Percentiles rank a stretch among this genome's conserved stretches.
These are phyloP conservation scores for Fusarium subglutinans DNA, from an alignment of 2,329 filamentous ascomycete genomes.

Conservation along the genomic window DNA sequence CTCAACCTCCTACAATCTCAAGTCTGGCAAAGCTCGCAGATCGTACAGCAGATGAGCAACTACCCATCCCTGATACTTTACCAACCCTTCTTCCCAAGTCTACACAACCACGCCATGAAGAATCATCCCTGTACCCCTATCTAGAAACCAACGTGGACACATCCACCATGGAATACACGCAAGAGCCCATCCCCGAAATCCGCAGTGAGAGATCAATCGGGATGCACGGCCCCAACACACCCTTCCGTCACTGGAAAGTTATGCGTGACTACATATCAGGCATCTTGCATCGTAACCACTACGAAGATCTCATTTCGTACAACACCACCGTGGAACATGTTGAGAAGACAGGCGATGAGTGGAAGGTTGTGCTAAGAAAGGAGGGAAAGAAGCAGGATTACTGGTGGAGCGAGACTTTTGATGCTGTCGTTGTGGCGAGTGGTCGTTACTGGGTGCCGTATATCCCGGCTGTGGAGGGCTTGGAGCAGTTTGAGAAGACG, in stretches of 20 bases:
- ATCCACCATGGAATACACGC: conserved; percentile 67
- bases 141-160: conserved; percentile 73
- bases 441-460: conserved; percentile 70
- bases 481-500: conserved; percentile 57
- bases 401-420: conserved; percentile 72
- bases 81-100: conserved; percentile 57
- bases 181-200: conserved; percentile 61
- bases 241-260: conserved; percentile 69
- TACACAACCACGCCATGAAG: conserved; percentile 59
- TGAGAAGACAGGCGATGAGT: conserved; percentile 60
- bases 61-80: conserved; percentile 56
- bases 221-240: conserved; percentile 64
- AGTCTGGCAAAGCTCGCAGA: conserved; percentile 57
- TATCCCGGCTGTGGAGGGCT: conserved; percentile 58
- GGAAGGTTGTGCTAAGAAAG: conserved; percentile 60
- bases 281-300: conserved; percentile 62
- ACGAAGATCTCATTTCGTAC: conserved; percentile 62
- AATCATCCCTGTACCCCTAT: conserved; percentile 69
- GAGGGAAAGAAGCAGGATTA: conserved; percentile 55
- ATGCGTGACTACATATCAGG: conserved; percentile 64
- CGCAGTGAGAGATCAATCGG: conserved; percentile 44
- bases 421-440: conserved; percentile 68
- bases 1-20: conserved; percentile 51
- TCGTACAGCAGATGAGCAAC: conserved; percentile 59
- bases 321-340: conserved; percentile 70